phyloP scores from a whole-genome alignment of 441 rosid genomes.

The Iberis amara region DNA sequence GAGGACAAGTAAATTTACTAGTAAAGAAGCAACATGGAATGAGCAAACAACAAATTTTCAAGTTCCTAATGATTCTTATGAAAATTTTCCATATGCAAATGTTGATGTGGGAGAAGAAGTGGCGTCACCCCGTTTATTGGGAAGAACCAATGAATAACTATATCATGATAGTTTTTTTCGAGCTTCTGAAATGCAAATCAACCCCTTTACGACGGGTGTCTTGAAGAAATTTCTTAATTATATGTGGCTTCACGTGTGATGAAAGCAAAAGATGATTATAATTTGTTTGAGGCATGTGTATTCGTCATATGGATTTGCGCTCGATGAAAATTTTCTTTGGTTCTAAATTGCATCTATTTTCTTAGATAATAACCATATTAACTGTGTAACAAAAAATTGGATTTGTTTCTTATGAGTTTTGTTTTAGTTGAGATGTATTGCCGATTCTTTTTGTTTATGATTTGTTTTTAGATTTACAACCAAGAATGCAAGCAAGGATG shows the following conservation, averaged over 20 bases:
- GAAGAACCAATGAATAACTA: neutral
- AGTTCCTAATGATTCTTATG: neutral
- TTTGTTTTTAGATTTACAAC: too few species aligned
- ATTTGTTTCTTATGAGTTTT: too few species aligned
- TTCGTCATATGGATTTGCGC: too few species aligned
- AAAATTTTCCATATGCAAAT: neutral
- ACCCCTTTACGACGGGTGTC: neutral
- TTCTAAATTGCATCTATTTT: too few species aligned
- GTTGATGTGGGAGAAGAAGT: neutral
- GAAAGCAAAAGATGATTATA: neutral
- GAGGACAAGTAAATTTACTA: neutral
- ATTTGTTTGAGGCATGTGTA: neutral
- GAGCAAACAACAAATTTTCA: neutral
- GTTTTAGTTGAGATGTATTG: too few species aligned
- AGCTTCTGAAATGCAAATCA: neutral
- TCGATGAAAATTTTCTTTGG: too few species aligned
- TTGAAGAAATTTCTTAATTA: neutral
- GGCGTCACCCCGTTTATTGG: neutral
- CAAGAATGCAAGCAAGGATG: too few species aligned
- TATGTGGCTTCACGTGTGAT: neutral
- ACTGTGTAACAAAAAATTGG: too few species aligned
- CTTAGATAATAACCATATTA: too few species aligned
- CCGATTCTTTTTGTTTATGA: too few species aligned
- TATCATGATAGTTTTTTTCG: neutral
- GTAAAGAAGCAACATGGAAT: neutral